These are phyloP conservation scores for Bipolaris oryzae DNA, from an alignment of 2,329 filamentous ascomycete genomes.

Conservation along the genomic window DNA sequence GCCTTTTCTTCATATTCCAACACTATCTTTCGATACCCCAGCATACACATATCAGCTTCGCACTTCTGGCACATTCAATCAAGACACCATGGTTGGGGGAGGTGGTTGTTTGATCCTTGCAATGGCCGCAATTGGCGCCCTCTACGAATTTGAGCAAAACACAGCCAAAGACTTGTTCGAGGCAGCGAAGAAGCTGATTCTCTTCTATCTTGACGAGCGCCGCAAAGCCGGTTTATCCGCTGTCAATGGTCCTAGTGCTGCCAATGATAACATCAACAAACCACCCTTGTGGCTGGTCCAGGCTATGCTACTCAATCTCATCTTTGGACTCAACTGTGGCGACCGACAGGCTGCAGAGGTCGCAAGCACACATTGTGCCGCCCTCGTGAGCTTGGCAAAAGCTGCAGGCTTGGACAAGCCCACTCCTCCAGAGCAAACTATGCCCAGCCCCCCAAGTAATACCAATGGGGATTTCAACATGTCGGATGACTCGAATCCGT, in stretches of 20 bases:
- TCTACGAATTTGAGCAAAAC: slow-evolving; percentile 84
- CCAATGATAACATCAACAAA: slow-evolving; percentile 66
- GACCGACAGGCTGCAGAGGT: slow-evolving; percentile 91
- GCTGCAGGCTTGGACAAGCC: slow-evolving; percentile 77
- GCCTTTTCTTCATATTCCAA: slow-evolving; percentile 92
- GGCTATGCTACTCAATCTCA: slow-evolving; percentile 93
- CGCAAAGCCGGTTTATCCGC: slow-evolving; percentile 80
- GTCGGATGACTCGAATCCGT: slow-evolving; percentile 49
- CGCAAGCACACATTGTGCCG: slow-evolving; percentile 88
- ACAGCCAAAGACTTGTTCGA: slow-evolving; percentile 88
- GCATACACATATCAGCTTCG: slow-evolving; percentile 67
- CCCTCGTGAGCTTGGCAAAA: slow-evolving; percentile 86
- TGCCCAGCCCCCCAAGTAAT: slow-evolving; percentile 30
- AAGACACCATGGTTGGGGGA: slow-evolving; percentile 69
- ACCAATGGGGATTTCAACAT: slow-evolving; percentile 62
- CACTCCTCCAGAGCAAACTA: slow-evolving; percentile 28
- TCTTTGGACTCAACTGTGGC: slow-evolving; percentile 93
- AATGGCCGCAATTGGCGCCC: slow-evolving; percentile 83
- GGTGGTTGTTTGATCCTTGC: slow-evolving; percentile 85
- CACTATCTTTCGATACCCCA: slow-evolving; percentile 84
- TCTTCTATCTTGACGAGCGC: slow-evolving; percentile 88
- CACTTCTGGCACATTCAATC: slow-evolving; percentile 61
- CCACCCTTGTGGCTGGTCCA: slow-evolving; percentile 94
- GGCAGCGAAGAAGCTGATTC: slow-evolving; percentile 93
- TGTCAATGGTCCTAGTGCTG: slow-evolving; percentile 59